A percentile compares a stretch with the other conserved stretches of the same genome.
Conservation (phyloP, 176 grass and related monocot species). For the Stipa capillata region DNA sequence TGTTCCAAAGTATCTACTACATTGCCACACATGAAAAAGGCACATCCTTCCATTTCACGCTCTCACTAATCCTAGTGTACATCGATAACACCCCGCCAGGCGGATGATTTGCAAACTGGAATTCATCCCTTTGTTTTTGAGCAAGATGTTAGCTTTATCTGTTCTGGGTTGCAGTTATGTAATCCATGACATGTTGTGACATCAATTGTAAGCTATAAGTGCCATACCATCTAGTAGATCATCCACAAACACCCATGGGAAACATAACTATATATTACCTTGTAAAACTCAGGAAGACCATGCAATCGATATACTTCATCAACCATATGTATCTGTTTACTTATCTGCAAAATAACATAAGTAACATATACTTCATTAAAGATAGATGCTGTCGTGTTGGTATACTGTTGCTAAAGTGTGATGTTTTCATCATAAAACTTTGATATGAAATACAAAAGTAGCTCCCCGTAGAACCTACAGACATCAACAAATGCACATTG, state of each 20-base stretch:
- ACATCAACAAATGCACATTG: not conserved
- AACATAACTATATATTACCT: conserved; percentile 43
- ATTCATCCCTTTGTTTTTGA: not conserved
- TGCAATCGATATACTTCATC: conserved; percentile 91
- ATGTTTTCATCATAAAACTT: not conserved
- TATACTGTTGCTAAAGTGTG: not conserved
- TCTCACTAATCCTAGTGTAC: too few relatives aligned
- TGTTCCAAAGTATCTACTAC: not conserved
- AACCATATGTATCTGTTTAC: conserved; percentile 64
- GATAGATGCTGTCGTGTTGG: not conserved
- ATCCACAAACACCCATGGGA: conserved; percentile 5
- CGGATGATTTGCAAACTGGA: not conserved
- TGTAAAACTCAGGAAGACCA: conserved; percentile 90
- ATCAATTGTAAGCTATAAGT: not conserved
- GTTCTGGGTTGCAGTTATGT: not conserved
- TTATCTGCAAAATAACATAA: conserved; percentile 86
- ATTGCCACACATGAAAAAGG: not conserved
- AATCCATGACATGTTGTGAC: not conserved
- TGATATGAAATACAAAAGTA: not conserved
- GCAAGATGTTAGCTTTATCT: conserved; percentile 9
- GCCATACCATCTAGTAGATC: not conserved
- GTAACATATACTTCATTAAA: too few relatives aligned
- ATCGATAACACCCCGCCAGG: too few relatives aligned
- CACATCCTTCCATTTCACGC: too few relatives aligned
- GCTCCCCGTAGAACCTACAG: not conserved